phyloP scores from a whole-genome alignment of 75 land plant genomes.

The Picea glauca region DNA sequence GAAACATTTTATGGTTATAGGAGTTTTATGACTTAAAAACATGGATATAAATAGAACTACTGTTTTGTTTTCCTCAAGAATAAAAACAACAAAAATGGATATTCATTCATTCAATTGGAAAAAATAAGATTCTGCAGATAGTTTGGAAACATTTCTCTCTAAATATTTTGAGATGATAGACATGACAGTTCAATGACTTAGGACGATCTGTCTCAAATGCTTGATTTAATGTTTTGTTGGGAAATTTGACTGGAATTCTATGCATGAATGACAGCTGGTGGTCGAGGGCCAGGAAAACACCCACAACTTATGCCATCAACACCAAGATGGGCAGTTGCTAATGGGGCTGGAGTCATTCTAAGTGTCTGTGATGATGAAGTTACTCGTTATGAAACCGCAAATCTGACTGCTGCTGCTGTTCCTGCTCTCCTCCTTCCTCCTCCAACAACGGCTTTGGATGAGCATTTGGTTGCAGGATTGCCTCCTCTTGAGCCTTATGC shows the following conservation, averaged over 20 bases:
- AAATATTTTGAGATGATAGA: background rate
- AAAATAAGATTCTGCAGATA: background rate
- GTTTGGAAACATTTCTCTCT: background rate
- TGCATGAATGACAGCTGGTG: slow-evolving; percentile 34
- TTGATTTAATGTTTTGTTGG: background rate
- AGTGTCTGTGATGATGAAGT: slow-evolving; percentile 96
- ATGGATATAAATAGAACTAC: background rate
- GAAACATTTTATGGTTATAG: background rate
- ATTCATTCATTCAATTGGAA: background rate
- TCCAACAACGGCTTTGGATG: slow-evolving; percentile 82
- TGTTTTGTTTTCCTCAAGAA: background rate
- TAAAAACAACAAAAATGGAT: background rate
- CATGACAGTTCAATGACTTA: background rate
- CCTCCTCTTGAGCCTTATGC: slow-evolving; percentile 95
- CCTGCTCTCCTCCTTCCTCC: slow-evolving; percentile 94
- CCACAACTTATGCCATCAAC: slow-evolving; percentile 94
- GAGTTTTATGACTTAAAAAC: background rate
- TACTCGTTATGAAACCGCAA: slow-evolving; percentile 80
- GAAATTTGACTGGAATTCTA: background rate
- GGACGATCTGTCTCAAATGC: background rate
- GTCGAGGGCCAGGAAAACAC: slow-evolving; percentile 84
- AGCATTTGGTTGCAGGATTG: slow-evolving; percentile 90
- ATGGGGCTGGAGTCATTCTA: slow-evolving; percentile 93
- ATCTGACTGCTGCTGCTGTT: slow-evolving; percentile 87
- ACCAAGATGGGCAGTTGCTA: slow-evolving; percentile 97